Conservation (phyloP, 192 early-diverging fungal genomes). For the Irineochytrium annulatum region DNA sequence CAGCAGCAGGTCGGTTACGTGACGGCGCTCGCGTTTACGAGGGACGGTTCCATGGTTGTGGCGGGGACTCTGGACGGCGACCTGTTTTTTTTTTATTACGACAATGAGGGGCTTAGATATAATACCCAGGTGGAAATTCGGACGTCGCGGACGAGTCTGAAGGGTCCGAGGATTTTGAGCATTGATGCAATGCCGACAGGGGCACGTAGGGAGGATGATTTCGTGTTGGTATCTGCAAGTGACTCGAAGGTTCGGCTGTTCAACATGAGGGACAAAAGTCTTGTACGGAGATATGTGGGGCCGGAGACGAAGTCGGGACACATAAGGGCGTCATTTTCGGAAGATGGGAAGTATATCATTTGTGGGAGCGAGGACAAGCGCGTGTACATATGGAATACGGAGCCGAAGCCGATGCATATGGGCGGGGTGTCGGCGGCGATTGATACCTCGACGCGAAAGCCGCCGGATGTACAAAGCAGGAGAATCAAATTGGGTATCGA, state of each 20-base stretch:
- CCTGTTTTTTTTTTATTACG: slow-evolving; percentile 84
- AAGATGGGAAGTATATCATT: slow-evolving; percentile 75
- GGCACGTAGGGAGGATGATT: slow-evolving; percentile 57
- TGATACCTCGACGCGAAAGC: too few relatives aligned
- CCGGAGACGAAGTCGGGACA: slow-evolving; percentile 61
- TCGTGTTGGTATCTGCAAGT: slow-evolving; percentile 69
- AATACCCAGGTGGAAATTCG: slow-evolving; percentile 78
- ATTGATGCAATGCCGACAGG: slow-evolving; percentile 59
- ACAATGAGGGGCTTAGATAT: slow-evolving; percentile 70
- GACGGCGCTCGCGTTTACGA: slow-evolving; percentile 75
- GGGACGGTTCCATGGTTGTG: slow-evolving; percentile 65
- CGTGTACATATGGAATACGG: too few relatives aligned
- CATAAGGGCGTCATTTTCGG: slow-evolving; percentile 72
- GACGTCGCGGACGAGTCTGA: slow-evolving; percentile 52
- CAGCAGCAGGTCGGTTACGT: slow-evolving; percentile 42
- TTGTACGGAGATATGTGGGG: slow-evolving; percentile 81
- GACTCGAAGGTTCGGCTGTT: slow-evolving; percentile 81
- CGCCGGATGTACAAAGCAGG: too few relatives aligned
- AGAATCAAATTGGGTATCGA: too few relatives aligned
- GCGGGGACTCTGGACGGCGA: slow-evolving; percentile 74
- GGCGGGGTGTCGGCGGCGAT: too few relatives aligned
- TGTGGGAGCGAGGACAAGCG: slow-evolving; percentile 76
- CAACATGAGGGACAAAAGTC: slow-evolving; percentile 67
- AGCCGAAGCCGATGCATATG: too few relatives aligned
- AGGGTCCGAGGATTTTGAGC: slow-evolving; percentile 77